A percentile compares a stretch with the other conserved stretches of the same genome.
Conservation (phyloP, 2,329 filamentous ascomycete species). For the Fusarium foetens region DNA sequence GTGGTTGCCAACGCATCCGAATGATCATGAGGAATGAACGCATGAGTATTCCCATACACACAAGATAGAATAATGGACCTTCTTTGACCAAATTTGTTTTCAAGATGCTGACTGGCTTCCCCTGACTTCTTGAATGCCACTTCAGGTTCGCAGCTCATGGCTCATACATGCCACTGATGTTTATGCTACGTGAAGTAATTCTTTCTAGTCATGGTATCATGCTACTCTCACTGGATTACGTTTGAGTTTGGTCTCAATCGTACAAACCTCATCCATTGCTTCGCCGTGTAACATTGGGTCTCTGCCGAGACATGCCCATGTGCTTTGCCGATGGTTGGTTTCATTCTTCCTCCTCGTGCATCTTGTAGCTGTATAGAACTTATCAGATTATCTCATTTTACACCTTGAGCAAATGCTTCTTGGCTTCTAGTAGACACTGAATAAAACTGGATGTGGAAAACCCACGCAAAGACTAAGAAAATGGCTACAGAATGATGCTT, state of each 20-base stretch:
- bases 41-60: neutral
- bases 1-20: conserved; percentile 28
- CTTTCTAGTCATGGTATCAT: no score
- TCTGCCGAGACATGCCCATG: accelerated
- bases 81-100: neutral
- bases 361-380: neutral
- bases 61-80: neutral
- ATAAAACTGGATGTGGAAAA: no score
- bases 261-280: accelerated
- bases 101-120: neutral
- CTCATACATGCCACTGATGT: accelerated
- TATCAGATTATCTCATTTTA: neutral
- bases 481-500: no score
- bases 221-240: neutral
- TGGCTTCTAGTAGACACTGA: no score
- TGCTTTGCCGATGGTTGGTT: neutral
- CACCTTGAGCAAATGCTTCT: neutral
- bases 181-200: no score
- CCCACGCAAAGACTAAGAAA: no score
- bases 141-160: accelerated
- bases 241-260: no score
- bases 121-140: accelerated
- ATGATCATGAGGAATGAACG: neutral
- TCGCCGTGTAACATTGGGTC: accelerated
- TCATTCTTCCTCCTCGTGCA: neutral